phyloP scores from a whole-genome alignment of 192 early-diverging fungal genomes.

The Backusella morwellensis region DNA sequence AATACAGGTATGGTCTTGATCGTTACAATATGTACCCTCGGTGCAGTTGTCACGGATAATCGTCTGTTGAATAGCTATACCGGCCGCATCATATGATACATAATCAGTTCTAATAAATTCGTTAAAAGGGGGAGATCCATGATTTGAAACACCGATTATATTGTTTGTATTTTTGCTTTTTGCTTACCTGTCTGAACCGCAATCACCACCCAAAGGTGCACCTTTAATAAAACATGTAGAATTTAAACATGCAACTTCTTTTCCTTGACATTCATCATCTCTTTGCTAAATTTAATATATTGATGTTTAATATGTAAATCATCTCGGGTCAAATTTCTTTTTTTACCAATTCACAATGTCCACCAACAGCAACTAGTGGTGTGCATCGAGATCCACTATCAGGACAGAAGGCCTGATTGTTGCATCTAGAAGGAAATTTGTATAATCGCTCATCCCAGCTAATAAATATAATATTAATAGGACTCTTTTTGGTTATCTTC shows the following conservation, averaged over 20 bases:
- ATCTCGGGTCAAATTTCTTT: not conserved
- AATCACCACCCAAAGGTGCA: constrained; percentile 32
- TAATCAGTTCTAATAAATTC: constrained; percentile 29
- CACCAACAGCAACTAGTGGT: constrained; percentile 24
- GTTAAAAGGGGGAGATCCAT: not conserved
- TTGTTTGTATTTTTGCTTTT: not conserved
- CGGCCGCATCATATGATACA: constrained; percentile 25
- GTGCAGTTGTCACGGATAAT: constrained; percentile 40
- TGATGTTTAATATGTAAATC: not conserved
- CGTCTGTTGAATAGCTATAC: constrained; percentile 17
- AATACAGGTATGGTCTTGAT: constrained; percentile 8
- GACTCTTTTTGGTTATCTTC: not conserved
- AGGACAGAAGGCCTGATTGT: constrained; percentile 25
- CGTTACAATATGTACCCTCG: constrained; percentile 24
- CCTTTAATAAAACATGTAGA: constrained; percentile 25
- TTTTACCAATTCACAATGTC: constrained; percentile 29
- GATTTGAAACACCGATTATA: not conserved
- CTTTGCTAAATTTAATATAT: constrained; percentile 21
- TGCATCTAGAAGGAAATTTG: constrained; percentile 27
- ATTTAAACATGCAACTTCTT: constrained; percentile 31
- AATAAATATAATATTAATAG: not conserved
- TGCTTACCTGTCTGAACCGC: constrained; percentile 29
- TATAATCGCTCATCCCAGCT: constrained; percentile 22
- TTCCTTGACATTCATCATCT: constrained; percentile 34
- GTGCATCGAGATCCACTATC: constrained; percentile 31